These are phyloP conservation scores for Nevesoporus exiguus DNA, from an alignment of 768 basidiomycete genomes.

Conservation along the genomic window DNA sequence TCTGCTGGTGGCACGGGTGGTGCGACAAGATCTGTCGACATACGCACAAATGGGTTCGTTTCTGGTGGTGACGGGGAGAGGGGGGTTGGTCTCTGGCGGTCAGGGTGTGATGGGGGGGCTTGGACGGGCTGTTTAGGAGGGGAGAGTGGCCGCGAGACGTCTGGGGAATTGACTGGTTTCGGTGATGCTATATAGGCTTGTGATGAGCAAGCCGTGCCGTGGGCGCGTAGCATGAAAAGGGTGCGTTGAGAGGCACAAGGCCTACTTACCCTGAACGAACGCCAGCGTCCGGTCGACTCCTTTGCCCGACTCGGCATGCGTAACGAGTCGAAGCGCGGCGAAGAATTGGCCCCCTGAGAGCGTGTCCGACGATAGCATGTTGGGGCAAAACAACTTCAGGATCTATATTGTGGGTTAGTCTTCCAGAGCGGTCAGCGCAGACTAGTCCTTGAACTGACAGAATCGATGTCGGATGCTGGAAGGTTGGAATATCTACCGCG, in stretches of 20 bases:
- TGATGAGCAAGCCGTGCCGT: constrained; percentile 5
- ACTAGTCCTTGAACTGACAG: constrained; percentile 37
- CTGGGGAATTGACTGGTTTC: constrained; percentile 1
- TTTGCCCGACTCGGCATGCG: constrained; percentile 59
- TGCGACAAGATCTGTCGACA: constrained; percentile 15
- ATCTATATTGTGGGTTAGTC: constrained; percentile 43
- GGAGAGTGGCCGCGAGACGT: constrained; percentile 13
- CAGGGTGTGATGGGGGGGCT: constrained; percentile 28
- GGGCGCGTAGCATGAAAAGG: neutral
- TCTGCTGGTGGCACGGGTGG: neutral
- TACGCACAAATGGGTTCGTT: constrained; percentile 29
- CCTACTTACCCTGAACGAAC: constrained; percentile 66
- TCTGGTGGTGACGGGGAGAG: constrained; percentile 22
- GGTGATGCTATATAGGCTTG: constrained; percentile 18
- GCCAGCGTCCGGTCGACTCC: constrained; percentile 63
- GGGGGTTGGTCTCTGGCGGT: constrained; percentile 24
- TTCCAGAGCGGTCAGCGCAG: neutral
- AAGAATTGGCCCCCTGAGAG: constrained; percentile 74
- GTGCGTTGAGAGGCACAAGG: neutral
- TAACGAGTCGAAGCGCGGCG: constrained; percentile 62
- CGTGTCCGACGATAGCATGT: constrained; percentile 47
- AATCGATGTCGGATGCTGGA: constrained; percentile 51
- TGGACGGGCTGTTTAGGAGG: constrained; percentile 22
- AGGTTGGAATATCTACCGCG: constrained; percentile 64
- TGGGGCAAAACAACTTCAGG: constrained; percentile 59